Evolutionary conservation across 164 flowering plant species (phyloP), one percentile per base, ranked within the genome.

Genomic region (Stephania japonica): DNA sequence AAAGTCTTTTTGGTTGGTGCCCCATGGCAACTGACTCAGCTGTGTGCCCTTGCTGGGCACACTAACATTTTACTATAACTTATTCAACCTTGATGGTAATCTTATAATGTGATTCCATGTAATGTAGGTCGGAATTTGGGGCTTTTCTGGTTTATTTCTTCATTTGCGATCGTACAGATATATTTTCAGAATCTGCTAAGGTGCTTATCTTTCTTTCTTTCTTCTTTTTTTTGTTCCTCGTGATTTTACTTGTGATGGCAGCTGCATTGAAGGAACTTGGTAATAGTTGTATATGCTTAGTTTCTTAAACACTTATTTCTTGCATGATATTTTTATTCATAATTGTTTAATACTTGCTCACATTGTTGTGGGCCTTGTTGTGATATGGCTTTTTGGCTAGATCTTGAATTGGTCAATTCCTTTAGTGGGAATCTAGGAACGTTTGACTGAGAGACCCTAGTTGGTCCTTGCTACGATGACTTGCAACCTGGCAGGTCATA

Each of bases 51-150:
- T n/a, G n/a, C n/a, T n/a, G n/a, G n/a, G n/a, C n/a, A n/a, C n/a
- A n/a, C n/a, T n/a, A n/a, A n/a, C n/a, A n/a, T n/a, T n/a, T n/a
- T n/a, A n/a, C n/a, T n/a, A 25, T 18, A 63, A 68, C 18, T 50
- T 44, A 24, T 47, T 64, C 14, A 0, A 14, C 38, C 43, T 24
- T 67, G 7, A 67, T 41, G 32, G 16, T 66, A 9, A 25, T 67
- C 70, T 74, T 27, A 70, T 68, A 25, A 42, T 16, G 19, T 43
- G 12, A 76, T 77, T 19, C 63, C 32, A 69, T 78, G 65, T 79
- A 21, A 24, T 85, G 81, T 75, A 93, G 99, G 90, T 86, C 97
- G 78, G 99, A 96, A 72, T 86, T 92, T 82, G 98, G 97, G 73
- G 85, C 81, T 68, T 80, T 93, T 83, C 73, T 93, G 75, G 41